Percentiles rank a stretch among this genome's conserved stretches.
These are phyloP conservation scores for Ogataea nonfermentans DNA, from an alignment of 805 yeast genomes.

Conservation along the genomic window DNA sequence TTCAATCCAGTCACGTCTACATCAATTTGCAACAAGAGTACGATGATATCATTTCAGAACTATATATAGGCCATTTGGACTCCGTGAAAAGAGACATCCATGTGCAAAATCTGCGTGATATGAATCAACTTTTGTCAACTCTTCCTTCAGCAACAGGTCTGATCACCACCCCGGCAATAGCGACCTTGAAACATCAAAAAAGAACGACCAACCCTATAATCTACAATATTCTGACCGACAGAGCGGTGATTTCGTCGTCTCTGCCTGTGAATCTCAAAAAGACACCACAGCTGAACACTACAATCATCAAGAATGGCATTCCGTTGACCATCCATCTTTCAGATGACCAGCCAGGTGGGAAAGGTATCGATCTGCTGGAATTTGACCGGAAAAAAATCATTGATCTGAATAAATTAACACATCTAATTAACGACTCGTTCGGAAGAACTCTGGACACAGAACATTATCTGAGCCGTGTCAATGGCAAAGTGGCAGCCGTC, in stretches of 20 bases:
- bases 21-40: constrained; percentile 84
- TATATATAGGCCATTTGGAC: constrained; percentile 53
- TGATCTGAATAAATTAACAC: constrained; percentile 55
- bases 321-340: constrained; percentile 45
- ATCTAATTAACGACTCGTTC: constrained; percentile 76
- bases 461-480: constrained; percentile 65
- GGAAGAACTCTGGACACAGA: constrained; percentile 62
- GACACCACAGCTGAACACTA: constrained; percentile 67
- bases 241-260: constrained; percentile 88
- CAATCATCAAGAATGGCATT: constrained; percentile 77
- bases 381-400: constrained; percentile 40
- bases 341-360: constrained; percentile 24
- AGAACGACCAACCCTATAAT: constrained; percentile 74
- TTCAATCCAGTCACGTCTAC: constrained; percentile 80
- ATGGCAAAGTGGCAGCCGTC: constrained; percentile 65
- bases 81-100: constrained; percentile 52
- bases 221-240: constrained; percentile 85
- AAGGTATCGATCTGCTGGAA: constrained; percentile 41
- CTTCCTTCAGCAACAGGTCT: constrained; percentile 67
- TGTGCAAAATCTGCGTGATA: constrained; percentile 59
- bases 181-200: constrained; percentile 41
- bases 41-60: constrained; percentile 60
- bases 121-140: constrained; percentile 53
- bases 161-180: constrained; percentile 79
- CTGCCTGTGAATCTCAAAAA: constrained; percentile 63